Conservation (phyloP, 2,329 filamentous ascomycete species). For the Magnaporthales sp. region DNA sequence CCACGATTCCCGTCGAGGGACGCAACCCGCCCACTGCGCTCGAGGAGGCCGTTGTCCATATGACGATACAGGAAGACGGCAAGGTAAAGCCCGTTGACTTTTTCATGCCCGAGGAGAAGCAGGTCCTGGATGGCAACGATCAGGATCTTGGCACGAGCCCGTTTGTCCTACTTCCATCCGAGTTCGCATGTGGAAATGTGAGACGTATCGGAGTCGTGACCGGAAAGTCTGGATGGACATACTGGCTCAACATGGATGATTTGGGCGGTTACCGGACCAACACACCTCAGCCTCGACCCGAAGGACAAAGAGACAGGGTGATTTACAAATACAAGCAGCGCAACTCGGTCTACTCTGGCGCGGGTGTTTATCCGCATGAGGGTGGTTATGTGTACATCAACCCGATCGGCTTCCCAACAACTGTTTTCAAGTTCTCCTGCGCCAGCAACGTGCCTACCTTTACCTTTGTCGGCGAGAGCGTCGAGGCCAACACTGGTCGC, state of each 20-base stretch:
- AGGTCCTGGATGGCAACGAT: slow-evolving; percentile 37
- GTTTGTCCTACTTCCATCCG: slow-evolving; percentile 30
- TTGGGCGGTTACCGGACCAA: slow-evolving; percentile 40
- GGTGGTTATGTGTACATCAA: slow-evolving; percentile 41
- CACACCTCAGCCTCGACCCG: slow-evolving; percentile 20
- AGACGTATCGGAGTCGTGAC: slow-evolving; percentile 39
- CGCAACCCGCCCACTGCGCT: slow-evolving; percentile 33
- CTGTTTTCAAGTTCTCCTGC: slow-evolving; percentile 51
- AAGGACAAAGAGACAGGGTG: slow-evolving; percentile 23
- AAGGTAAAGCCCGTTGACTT: slow-evolving; percentile 34
- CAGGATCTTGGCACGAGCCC: slow-evolving; percentile 38
- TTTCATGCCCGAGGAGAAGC: slow-evolving; percentile 41
- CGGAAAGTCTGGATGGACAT: slow-evolving; percentile 40
- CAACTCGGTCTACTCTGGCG: slow-evolving; percentile 38
- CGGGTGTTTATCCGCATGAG: slow-evolving; percentile 35
- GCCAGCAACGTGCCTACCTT: slow-evolving; percentile 41
- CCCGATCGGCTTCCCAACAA: slow-evolving; percentile 43
- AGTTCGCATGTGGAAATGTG: slow-evolving; percentile 33
- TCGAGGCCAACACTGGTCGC: slow-evolving; percentile 39
- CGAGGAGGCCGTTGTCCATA: slow-evolving; percentile 40
- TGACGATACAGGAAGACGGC: slow-evolving; percentile 34
- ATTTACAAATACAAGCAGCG: slow-evolving; percentile 34
- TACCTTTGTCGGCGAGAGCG: slow-evolving; percentile 40
- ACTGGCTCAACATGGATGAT: slow-evolving; percentile 38
- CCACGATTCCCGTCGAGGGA: slow-evolving; percentile 31